phyloP scores from a whole-genome alignment of 2,329 filamentous ascomycete species.

The Pyrenophora teres region DNA sequence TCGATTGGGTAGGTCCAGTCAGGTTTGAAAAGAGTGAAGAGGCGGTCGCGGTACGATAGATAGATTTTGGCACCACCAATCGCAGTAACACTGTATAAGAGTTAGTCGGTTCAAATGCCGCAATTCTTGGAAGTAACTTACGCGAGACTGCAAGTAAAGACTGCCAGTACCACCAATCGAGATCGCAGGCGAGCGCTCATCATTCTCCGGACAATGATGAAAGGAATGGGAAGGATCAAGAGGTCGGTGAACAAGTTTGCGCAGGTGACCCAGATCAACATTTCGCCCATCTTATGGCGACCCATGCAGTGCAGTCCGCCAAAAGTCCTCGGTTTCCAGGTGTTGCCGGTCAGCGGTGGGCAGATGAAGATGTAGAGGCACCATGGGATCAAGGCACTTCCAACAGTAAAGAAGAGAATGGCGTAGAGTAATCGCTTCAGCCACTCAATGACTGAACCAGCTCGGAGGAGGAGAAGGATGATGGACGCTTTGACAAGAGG shows the following conservation, averaged over 20 bases:
- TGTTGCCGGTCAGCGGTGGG: constrained; percentile 47
- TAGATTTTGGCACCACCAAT: constrained; percentile 50
- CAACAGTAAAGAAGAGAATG: constrained; percentile 44
- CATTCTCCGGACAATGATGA: constrained; percentile 48
- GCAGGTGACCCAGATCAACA: constrained; percentile 49
- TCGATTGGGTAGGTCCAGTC: constrained; percentile 52
- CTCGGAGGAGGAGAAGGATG: constrained; percentile 47
- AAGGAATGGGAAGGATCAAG: constrained; percentile 49
- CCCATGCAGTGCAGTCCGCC: constrained; percentile 47
- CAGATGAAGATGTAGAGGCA: constrained; percentile 48
- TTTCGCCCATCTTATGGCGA: constrained; percentile 44
- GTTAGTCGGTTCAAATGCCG: constrained; percentile 4
- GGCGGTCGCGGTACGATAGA: constrained; percentile 48
- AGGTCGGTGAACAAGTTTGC: constrained; percentile 49
- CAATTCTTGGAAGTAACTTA: constrained; percentile 21
- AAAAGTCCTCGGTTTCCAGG: constrained; percentile 47
- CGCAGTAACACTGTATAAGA: constrained; percentile 39
- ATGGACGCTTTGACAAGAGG: constrained; percentile 50
- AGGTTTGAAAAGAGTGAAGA: constrained; percentile 41
- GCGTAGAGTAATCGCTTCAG: constrained; percentile 46
- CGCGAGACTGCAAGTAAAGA: constrained; percentile 49
- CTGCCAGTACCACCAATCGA: constrained; percentile 45
- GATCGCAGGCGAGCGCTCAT: constrained; percentile 48
- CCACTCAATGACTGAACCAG: constrained; percentile 47
- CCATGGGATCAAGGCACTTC: constrained; percentile 45